These are phyloP conservation scores for Papiliotrema nemorosa DNA, from an alignment of 1,284 basidiomycete genomes.

Conservation along the genomic window DNA sequence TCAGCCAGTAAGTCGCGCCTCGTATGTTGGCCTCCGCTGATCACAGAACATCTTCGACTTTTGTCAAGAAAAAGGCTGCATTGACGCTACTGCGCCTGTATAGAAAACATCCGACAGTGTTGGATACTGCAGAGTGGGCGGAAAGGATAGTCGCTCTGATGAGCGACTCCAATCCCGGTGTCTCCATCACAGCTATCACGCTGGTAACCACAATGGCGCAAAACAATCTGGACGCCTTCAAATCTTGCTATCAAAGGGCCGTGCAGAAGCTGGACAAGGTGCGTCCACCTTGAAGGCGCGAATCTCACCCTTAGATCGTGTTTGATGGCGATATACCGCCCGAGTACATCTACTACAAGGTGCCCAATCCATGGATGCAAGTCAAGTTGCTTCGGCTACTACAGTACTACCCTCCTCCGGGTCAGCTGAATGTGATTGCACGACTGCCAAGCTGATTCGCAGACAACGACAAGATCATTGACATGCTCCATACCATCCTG, in stretches of 20 bases:
- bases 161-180: slow-evolving; percentile 89
- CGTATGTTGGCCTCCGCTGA: background rate
- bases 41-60: slow-evolving; percentile 80
- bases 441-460: background rate
- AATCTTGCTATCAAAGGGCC: slow-evolving; percentile 89
- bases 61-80: slow-evolving; percentile 98
- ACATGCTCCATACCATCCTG: slow-evolving; percentile 76
- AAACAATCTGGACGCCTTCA: slow-evolving; percentile 83
- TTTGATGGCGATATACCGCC: slow-evolving; percentile 83
- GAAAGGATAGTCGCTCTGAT: slow-evolving; percentile 89
- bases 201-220: slow-evolving; percentile 94
- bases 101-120: slow-evolving; percentile 90
- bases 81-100: slow-evolving; percentile 88
- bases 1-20: slow-evolving; percentile 73
- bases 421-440: slow-evolving; percentile 50
- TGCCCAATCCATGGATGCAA: slow-evolving; percentile 94
- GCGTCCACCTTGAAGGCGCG: slow-evolving; percentile 29
- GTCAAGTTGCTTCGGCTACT: slow-evolving; percentile 89
- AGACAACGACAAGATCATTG: slow-evolving; percentile 80
- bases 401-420: slow-evolving; percentile 93
- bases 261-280: slow-evolving; percentile 84
- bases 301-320: slow-evolving; percentile 60
- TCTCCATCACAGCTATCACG: slow-evolving; percentile 89
- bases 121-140: slow-evolving; percentile 93
- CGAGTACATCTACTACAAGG: slow-evolving; percentile 86